Conservation (phyloP, 2,329 filamentous ascomycete genomes). For the Ceratocystis ficicola region DNA sequence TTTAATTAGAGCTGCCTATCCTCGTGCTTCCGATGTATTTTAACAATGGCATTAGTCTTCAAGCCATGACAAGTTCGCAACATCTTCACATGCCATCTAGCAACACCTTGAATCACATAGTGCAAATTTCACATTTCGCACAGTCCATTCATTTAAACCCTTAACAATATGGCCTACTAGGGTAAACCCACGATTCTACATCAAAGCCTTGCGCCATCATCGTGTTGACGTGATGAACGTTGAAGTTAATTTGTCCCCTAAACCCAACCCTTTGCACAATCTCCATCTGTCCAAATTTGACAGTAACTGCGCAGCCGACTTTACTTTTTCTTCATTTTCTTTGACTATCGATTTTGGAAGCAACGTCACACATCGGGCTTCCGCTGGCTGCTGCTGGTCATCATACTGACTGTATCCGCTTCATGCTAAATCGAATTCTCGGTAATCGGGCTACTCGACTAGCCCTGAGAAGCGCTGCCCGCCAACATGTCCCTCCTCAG, state of each 20-base stretch:
- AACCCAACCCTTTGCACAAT: too few species aligned
- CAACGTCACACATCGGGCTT: not conserved
- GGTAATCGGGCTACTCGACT: slow-evolving; percentile 18
- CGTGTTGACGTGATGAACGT: not conserved
- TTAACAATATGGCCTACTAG: not conserved
- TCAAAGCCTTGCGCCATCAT: slow-evolving; percentile 12
- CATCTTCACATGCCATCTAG: not conserved
- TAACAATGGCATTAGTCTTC: too few species aligned
- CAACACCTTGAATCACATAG: not conserved
- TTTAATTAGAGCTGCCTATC: not conserved
- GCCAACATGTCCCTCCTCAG: slow-evolving; percentile 20
- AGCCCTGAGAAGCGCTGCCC: slow-evolving; percentile 19
- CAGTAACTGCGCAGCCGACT: too few species aligned
- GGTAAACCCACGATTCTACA: not conserved
- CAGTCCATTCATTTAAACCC: not conserved
- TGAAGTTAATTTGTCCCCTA: too few species aligned
- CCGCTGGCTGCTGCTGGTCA: not conserved
- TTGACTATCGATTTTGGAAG: not conserved
- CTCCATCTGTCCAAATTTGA: too few species aligned
- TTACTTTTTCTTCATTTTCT: too few species aligned
- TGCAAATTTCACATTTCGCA: not conserved
- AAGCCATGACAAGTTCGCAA: not conserved
- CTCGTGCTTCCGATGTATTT: not conserved
- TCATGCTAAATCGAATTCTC: slow-evolving; percentile 17
- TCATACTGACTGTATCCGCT: not conserved